Evolutionary conservation across 306 rosid species (phyloP).

Genomic region (Elaeagnus macrophylla): DNA sequence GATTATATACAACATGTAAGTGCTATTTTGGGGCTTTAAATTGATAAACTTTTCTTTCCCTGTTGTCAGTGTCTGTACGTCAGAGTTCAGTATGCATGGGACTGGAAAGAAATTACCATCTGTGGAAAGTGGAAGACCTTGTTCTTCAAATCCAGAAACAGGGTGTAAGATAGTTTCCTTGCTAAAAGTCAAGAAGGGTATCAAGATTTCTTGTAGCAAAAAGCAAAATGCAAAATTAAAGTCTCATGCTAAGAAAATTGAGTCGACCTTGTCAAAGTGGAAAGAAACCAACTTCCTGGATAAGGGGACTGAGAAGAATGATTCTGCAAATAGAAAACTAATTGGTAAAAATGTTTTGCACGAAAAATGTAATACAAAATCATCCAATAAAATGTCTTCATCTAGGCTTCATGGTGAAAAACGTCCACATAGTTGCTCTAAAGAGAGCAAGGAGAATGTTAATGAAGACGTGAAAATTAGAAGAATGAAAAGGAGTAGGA

Average conservation of each 20-base stretch:
- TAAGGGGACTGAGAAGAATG: slow-evolving; percentile 29
- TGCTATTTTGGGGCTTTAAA: too few species aligned
- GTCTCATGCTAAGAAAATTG: slow-evolving; percentile 21
- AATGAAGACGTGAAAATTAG: slow-evolving; percentile 30
- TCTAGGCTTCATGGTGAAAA: slow-evolving; percentile 29
- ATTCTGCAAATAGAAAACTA: slow-evolving; percentile 26
- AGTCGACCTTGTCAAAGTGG: slow-evolving; percentile 33
- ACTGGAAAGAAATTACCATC: slow-evolving; percentile 33
- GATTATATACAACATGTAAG: too few species aligned
- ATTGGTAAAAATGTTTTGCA: slow-evolving; percentile 13
- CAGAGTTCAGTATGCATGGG: slow-evolving; percentile 40
- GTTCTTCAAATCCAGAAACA: slow-evolving; percentile 27
- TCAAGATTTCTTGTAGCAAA: slow-evolving; percentile 31
- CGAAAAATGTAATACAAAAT: slow-evolving; percentile 23
- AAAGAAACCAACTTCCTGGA: slow-evolving; percentile 21
- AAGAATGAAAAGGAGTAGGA: slow-evolving; percentile 31
- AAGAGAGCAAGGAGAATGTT: slow-evolving; percentile 23
- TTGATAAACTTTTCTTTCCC: too few species aligned
- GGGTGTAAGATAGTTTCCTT: slow-evolving; percentile 29
- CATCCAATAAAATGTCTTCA: slow-evolving; percentile 32
- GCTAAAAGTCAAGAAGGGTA: slow-evolving; percentile 26
- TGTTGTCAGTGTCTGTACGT: slow-evolving; percentile 27
- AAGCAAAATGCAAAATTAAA: slow-evolving; percentile 34
- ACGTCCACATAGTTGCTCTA: slow-evolving; percentile 17
- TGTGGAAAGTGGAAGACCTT: slow-evolving; percentile 33